A percentile compares a stretch with the other conserved stretches of the same genome.
Conservation (phyloP, 1,139 yeast species). For the Taphrina communis region DNA sequence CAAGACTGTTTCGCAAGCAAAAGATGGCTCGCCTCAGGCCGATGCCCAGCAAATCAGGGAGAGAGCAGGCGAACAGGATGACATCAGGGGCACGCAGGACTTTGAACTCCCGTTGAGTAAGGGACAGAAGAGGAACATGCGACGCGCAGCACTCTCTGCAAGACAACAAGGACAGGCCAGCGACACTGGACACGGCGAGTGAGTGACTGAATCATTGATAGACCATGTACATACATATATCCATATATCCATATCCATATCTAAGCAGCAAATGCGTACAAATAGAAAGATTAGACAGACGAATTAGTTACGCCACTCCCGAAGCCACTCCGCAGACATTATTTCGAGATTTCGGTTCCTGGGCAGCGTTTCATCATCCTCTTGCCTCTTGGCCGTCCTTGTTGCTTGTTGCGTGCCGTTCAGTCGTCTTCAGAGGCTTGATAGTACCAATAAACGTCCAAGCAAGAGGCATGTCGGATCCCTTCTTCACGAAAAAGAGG, state of each 20-base stretch:
- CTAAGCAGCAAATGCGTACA: no score
- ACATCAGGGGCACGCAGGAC: neutral
- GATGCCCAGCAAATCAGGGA: neutral
- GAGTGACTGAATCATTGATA: no score
- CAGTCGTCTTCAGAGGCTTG: neutral
- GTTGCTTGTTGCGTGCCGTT: neutral
- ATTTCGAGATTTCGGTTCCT: slow-evolving; percentile 7
- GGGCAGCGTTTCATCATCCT: neutral
- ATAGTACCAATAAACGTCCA: neutral
- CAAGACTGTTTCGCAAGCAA: neutral
- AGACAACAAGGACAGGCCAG: no score
- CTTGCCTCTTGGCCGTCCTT: neutral
- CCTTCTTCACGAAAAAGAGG: slow-evolving; percentile 46
- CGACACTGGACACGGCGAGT: no score
- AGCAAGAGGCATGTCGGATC: slow-evolving; percentile 46
- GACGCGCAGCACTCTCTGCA: neutral
- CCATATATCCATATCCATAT: no score
- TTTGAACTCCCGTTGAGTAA: neutral
- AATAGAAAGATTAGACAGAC: neutral
- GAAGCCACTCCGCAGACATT: slow-evolving; percentile 5
- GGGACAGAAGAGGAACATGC: slow-evolving; percentile 8
- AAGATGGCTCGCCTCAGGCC: neutral
- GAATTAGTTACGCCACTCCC: slow-evolving; percentile 1
- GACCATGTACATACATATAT: no score
- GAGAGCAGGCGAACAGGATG: neutral